Evolutionary conservation across 495 filamentous ascomycete species (phyloP).

Genomic region (Penicillium bialowiezense): DNA sequence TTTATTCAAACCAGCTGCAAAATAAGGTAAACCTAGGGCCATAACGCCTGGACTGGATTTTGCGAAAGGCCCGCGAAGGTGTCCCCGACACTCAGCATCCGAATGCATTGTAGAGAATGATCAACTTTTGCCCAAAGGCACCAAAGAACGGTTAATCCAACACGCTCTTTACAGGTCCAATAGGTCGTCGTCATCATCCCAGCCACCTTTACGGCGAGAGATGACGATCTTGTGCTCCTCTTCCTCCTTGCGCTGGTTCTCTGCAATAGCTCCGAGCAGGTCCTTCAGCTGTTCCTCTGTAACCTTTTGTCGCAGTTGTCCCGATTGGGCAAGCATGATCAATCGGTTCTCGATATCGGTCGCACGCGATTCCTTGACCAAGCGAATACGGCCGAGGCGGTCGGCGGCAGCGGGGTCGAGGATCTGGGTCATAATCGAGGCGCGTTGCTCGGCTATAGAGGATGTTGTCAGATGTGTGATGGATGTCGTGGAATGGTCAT

Average conservation of each 20-base stretch:
- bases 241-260: constrained; percentile 58
- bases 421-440: constrained; percentile 83
- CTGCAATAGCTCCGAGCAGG: constrained; percentile 75
- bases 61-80: not conserved
- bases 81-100: constrained; percentile 3
- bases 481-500: not conserved
- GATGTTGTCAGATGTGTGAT: constrained; percentile 1
- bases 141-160: not conserved
- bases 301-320: constrained; percentile 83
- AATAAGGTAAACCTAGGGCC: constrained; percentile 6
- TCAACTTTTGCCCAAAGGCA: not conserved
- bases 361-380: constrained; percentile 92
- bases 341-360: constrained; percentile 88
- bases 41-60: constrained; percentile 16
- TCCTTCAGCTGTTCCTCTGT: constrained; percentile 93
- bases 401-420: constrained; percentile 91
- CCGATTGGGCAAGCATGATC: constrained; percentile 83
- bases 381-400: constrained; percentile 86
- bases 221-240: constrained; percentile 82
- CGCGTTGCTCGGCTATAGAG: constrained; percentile 48
- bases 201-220: constrained; percentile 74
- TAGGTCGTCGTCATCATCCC: constrained; percentile 85
- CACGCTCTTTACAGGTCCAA: constrained; percentile 51
- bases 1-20: constrained; percentile 4
- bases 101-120: constrained; percentile 5